Percentiles rank a stretch among this genome's conserved stretches.
Evolutionary conservation across 495 filamentous ascomycete genomes (phyloP).

Genomic region (Pseudomonodictys pantanalensis): DNA sequence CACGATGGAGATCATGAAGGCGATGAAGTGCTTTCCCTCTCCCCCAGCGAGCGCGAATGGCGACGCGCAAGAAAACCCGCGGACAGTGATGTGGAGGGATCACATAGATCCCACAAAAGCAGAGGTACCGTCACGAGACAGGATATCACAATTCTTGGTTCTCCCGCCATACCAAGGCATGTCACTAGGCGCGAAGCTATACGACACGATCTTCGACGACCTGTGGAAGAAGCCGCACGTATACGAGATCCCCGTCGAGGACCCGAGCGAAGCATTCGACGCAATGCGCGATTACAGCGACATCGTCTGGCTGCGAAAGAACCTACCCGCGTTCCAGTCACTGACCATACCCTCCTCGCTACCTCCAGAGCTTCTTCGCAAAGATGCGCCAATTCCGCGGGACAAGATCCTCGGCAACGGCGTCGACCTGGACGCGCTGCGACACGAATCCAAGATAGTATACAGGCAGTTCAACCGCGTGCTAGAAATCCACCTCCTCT

Average conservation of each 20-base stretch:
- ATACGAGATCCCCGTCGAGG: conserved; percentile 87
- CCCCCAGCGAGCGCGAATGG: conserved; percentile 34
- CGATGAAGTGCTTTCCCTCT: conserved; percentile 42
- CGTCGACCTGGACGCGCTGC: conserved; percentile 55
- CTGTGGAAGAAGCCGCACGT: conserved; percentile 62
- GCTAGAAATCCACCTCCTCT: conserved; percentile 85
- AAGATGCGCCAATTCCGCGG: conserved; percentile 52
- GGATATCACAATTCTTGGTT: conserved; percentile 93
- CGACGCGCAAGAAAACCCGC: not conserved
- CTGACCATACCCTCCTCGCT: conserved; percentile 53
- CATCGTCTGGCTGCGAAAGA: conserved; percentile 61
- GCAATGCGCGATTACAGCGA: conserved; percentile 84
- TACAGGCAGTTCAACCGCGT: conserved; percentile 83
- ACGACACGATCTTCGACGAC: conserved; percentile 67
- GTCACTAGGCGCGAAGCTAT: conserved; percentile 77
- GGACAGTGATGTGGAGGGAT: too few relatives aligned
- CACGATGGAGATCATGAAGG: conserved; percentile 29
- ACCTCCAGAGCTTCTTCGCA: conserved; percentile 28
- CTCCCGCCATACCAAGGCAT: conserved; percentile 81
- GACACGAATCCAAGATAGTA: conserved; percentile 69
- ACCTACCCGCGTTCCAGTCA: conserved; percentile 51
- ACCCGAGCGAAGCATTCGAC: conserved; percentile 93
- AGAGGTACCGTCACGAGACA: conserved; percentile 62
- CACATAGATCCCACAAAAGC: too few relatives aligned
- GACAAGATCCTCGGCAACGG: conserved; percentile 59